Conservation (phyloP, 139 green algal species). For the Coelastrella sp. region DNA sequence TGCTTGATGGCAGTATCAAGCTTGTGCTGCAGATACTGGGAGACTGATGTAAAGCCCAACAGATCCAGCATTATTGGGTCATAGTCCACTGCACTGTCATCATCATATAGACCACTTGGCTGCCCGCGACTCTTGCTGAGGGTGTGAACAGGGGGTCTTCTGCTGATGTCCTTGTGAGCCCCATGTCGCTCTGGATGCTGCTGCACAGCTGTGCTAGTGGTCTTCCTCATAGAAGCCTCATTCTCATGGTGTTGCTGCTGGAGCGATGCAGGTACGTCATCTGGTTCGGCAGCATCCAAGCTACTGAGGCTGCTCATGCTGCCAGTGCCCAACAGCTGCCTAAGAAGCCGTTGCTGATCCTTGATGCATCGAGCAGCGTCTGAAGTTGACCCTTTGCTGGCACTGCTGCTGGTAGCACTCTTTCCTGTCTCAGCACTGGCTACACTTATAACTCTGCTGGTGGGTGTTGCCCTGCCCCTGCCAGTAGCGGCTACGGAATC, state of each 20-base stretch:
- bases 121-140: not conserved
- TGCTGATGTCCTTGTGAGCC: not conserved
- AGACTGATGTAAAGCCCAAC: slow-evolving; percentile 35
- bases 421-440: not conserved
- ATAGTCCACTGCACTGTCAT: slow-evolving; percentile 23
- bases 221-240: not conserved
- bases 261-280: not conserved
- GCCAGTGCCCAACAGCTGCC: slow-evolving; percentile 18
- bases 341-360: not conserved
- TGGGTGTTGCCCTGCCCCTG: not conserved
- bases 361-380: not conserved
- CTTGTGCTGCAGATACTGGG: slow-evolving; percentile 34
- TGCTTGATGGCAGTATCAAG: not conserved
- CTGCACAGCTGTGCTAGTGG: not conserved
- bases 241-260: not conserved
- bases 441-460: not conserved
- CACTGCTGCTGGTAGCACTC: not conserved
- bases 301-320: slow-evolving; percentile 10
- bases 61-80: slow-evolving; percentile 41
- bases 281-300: not conserved
- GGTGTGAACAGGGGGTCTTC: not conserved
- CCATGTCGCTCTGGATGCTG: not conserved
- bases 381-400: not conserved
- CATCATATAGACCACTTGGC: slow-evolving; percentile 22
- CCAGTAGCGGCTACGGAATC: not conserved